Evolutionary conservation across 768 basidiomycete species (phyloP).

Genomic region (Podaxis carcinomalis): DNA sequence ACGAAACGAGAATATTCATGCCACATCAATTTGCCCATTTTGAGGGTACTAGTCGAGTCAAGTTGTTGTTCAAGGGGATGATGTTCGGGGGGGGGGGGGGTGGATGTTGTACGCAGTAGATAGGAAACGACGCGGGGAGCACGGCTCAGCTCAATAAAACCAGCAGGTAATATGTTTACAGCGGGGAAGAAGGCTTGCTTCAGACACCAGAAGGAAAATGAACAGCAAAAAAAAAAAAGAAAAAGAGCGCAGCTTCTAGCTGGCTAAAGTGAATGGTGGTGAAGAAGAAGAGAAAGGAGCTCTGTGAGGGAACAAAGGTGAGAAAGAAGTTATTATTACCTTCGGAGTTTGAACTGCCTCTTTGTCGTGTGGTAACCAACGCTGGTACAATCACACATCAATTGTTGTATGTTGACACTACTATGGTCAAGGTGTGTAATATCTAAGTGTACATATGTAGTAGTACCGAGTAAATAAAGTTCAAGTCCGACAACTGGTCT

Average conservation of each 20-base stretch:
- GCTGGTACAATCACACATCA: conserved; percentile 12
- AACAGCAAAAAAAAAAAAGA: conserved; percentile 8
- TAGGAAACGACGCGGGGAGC: conserved; percentile 11
- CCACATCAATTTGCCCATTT: conserved; percentile 83
- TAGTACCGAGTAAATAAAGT: not conserved
- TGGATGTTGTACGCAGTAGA: conserved; percentile 18
- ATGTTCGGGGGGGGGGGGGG: conserved; percentile 17
- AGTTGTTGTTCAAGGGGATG: conserved; percentile 12
- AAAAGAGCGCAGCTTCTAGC: conserved; percentile 33
- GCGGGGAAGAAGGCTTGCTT: conserved; percentile 16
- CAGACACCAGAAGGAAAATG: conserved; percentile 11
- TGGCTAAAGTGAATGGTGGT: conserved; percentile 16
- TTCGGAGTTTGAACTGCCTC: conserved; percentile 19
- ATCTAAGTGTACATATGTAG: not conserved
- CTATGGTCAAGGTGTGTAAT: not conserved
- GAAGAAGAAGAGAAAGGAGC: conserved; percentile 18
- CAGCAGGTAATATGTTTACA: conserved; percentile 2
- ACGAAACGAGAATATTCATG: conserved; percentile 71
- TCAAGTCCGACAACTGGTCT: not conserved
- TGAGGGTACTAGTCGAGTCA: conserved; percentile 14
- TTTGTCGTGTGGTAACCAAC: conserved; percentile 9
- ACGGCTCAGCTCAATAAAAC: conserved; percentile 3
- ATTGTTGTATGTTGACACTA: not conserved
- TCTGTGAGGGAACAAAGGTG: conserved; percentile 17
- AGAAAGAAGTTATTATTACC: conserved; percentile 5